Conservation (phyloP, 208 protist genomes). For the Leishmania amazonensis region DNA sequence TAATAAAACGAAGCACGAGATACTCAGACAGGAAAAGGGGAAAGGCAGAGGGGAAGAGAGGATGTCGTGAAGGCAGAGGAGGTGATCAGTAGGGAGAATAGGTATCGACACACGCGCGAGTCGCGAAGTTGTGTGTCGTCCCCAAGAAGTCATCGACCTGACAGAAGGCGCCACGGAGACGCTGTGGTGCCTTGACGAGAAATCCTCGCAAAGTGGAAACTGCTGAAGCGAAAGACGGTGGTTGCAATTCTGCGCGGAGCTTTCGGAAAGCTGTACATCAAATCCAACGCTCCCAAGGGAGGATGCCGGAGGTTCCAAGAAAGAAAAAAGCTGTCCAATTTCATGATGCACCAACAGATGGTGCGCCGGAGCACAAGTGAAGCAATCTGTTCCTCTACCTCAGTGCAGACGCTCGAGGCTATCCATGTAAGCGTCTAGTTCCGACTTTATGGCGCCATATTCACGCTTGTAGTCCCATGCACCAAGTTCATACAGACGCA, state of each 20-base stretch:
- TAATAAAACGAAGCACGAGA: not conserved
- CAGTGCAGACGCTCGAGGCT: conserved; percentile 24
- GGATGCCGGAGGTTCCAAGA: not conserved
- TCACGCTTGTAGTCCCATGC: conserved; percentile 71
- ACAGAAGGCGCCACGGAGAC: not conserved
- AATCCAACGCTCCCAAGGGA: not conserved
- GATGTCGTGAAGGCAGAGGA: not conserved
- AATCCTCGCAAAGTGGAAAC: not conserved
- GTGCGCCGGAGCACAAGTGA: not conserved
- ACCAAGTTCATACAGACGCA: conserved; percentile 82
- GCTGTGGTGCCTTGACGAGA: too few species aligned
- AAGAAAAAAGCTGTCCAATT: not conserved
- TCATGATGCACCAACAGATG: not conserved
- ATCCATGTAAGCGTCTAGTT: conserved; percentile 73
- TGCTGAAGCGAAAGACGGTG: not conserved
- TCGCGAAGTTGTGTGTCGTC: not conserved
- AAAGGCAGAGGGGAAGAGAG: not conserved
- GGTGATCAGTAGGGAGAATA: not conserved
- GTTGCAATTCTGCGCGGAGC: not conserved
- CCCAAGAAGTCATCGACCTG: not conserved
- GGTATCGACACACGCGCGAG: not conserved
- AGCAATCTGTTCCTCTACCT: not conserved
- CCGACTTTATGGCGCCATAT: conserved; percentile 62
- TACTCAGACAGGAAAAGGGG: not conserved
- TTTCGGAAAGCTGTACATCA: conserved; percentile 6